Conservation (phyloP, 1,139 yeast genomes). For the Kluyveromyces sp. region DNA sequence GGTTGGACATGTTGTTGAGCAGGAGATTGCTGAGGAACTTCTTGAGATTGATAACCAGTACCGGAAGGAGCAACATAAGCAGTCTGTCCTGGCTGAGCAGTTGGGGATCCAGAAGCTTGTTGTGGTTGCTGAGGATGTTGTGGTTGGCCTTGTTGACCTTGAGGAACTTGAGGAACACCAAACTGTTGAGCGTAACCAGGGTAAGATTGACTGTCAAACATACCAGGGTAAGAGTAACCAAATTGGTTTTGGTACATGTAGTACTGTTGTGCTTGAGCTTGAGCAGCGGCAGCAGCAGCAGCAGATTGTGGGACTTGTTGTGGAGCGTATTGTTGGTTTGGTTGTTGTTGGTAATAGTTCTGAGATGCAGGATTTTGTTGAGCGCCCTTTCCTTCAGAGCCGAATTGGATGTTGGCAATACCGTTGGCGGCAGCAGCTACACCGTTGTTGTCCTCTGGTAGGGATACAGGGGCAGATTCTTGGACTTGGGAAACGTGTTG, state of each 20-base stretch:
- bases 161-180: constrained; percentile 12
- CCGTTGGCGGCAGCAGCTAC: constrained; percentile 11
- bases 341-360: constrained; percentile 16
- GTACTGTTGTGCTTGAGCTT: constrained; percentile 28
- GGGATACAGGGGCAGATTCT: constrained; percentile 6
- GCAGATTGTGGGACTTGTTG: constrained; percentile 18
- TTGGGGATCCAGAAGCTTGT: constrained; percentile 10
- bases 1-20: constrained; percentile 18
- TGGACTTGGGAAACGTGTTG: constrained; percentile 9
- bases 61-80: constrained; percentile 11
- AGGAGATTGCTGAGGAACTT: constrained; percentile 16
- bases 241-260: constrained; percentile 29
- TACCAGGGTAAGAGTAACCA: constrained; percentile 32
- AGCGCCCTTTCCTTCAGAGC: constrained; percentile 14
- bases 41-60: constrained; percentile 8
- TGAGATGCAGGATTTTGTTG: constrained; percentile 15
- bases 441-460: constrained; percentile 10
- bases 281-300: constrained; percentile 14
- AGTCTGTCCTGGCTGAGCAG: constrained; percentile 8
- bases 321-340: constrained; percentile 12
- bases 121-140: constrained; percentile 7
- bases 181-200: constrained; percentile 20
- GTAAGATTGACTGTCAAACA: constrained; percentile 27
- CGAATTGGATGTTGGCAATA: constrained; percentile 8
- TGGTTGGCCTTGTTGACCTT: constrained; percentile 9